Percentiles rank a stretch among this genome's conserved stretches.
Conservation (phyloP, 768 basidiomycete species). For the Dentipellis fragilis region DNA sequence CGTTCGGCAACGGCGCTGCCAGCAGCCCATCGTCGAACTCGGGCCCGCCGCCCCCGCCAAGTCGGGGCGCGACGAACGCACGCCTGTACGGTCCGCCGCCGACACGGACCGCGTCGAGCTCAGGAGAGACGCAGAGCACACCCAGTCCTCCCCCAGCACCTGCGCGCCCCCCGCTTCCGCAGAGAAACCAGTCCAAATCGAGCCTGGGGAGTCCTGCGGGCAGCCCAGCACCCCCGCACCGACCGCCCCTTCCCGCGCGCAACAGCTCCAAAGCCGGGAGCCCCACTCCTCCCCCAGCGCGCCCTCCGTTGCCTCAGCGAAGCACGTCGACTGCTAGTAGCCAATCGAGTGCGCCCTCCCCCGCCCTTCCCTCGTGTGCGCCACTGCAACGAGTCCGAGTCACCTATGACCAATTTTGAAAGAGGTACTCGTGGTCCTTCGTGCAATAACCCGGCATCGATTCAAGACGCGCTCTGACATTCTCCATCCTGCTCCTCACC, state of each 20-base stretch:
- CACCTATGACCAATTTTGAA: no score
- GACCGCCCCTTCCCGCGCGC: not conserved
- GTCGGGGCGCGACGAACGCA: not conserved
- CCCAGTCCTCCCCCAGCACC: not conserved
- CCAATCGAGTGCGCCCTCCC: not conserved
- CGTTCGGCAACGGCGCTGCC: not conserved
- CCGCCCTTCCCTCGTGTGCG: no score
- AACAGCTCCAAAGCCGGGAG: not conserved
- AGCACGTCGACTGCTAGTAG: not conserved
- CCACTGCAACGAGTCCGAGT: no score
- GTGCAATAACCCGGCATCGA: no score
- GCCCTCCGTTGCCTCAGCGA: not conserved
- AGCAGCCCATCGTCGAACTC: not conserved
- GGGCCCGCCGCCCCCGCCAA: not conserved
- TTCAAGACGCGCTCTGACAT: no score
- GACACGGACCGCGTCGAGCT: not conserved
- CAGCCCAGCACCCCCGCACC: not conserved
- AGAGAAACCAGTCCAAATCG: not conserved
- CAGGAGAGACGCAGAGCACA: not conserved
- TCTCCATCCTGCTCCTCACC: no score
- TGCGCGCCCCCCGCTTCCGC: not conserved
- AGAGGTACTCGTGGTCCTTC: no score
- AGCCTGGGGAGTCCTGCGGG: not conserved
- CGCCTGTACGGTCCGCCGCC: not conserved
- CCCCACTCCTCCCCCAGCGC: not conserved